Conservation (phyloP, 177 flowering plant genomes). For the Vitis hybrid region DNA sequence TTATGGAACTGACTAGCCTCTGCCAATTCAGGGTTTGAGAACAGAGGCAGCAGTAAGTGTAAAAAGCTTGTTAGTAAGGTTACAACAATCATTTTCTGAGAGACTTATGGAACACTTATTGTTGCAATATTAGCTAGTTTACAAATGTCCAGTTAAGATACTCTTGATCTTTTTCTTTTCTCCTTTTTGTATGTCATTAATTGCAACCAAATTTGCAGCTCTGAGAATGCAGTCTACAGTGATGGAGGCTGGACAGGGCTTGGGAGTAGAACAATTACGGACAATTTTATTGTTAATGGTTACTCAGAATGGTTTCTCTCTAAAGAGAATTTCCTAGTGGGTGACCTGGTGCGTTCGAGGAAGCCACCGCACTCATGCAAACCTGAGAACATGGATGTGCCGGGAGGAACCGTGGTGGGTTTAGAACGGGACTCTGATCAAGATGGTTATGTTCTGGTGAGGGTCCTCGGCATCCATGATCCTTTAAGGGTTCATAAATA, state of each 20-base stretch:
- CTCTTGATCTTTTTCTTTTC: not conserved
- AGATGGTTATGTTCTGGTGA: conserved; percentile 64
- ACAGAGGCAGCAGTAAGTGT: too few species aligned
- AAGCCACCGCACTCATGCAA: conserved; percentile 65
- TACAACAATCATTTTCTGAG: too few species aligned
- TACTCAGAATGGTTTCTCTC: conserved; percentile 78
- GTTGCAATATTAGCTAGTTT: too few species aligned
- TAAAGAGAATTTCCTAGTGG: conserved; percentile 76
- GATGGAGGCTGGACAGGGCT: conserved; percentile 46
- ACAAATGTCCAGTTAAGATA: not conserved
- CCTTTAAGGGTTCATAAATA: conserved; percentile 67
- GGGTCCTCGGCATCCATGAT: conserved; percentile 83
- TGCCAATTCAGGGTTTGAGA: too few species aligned
- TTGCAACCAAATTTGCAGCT: conserved; percentile 50
- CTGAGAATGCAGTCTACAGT: conserved; percentile 37
- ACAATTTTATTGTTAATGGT: conserved; percentile 35
- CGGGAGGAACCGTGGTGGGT: conserved; percentile 82
- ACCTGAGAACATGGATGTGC: conserved; percentile 70
- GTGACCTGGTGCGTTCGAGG: conserved; percentile 82
- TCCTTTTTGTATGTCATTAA: not conserved
- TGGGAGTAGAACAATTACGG: conserved; percentile 28
- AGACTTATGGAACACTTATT: too few species aligned
- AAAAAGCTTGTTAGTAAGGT: too few species aligned
- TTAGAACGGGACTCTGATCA: conserved; percentile 48
- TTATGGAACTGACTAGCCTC: too few species aligned